Percentiles rank a stretch among this genome's conserved stretches.
These are phyloP conservation scores for Pythium myriotylum DNA, from an alignment of 352 stramenopile genomes.

Conservation along the genomic window DNA sequence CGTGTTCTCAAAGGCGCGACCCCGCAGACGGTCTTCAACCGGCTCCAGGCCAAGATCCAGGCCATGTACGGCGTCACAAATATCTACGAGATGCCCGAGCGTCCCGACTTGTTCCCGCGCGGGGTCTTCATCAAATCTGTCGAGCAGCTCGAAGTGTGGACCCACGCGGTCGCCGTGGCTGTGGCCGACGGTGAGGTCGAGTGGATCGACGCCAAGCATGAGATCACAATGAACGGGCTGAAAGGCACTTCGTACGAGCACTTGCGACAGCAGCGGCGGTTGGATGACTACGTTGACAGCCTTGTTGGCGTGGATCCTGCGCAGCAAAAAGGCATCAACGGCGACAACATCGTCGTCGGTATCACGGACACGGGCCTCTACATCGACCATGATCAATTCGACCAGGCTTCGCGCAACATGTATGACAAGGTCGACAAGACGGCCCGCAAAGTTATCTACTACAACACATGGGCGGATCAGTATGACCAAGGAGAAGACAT, in stretches of 20 bases:
- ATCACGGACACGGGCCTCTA: conserved; percentile 85
- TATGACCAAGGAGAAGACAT: conserved; percentile 68
- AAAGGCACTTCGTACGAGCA: conserved; percentile 11
- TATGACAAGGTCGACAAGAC: conserved; percentile 41
- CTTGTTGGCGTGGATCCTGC: conserved; percentile 70
- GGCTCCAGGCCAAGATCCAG: conserved; percentile 43
- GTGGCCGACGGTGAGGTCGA: conserved; percentile 57
- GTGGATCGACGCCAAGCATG: conserved; percentile 57
- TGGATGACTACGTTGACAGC: conserved; percentile 63
- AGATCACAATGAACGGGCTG: conserved; percentile 35
- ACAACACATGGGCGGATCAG: conserved; percentile 73
- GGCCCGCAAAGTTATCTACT: conserved; percentile 77
- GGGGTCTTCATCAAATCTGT: conserved; percentile 60
- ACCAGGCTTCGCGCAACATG: conserved; percentile 60
- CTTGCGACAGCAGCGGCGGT: conserved; percentile 24
- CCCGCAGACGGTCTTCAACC: conserved; percentile 29
- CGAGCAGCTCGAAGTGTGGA: conserved; percentile 58
- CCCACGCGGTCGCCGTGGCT: conserved; percentile 51
- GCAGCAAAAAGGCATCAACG: conserved; percentile 60
- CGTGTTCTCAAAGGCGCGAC: conserved; percentile 47
- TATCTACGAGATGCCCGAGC: conserved; percentile 45
- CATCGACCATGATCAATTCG: conserved; percentile 83
- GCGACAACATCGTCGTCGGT: conserved; percentile 74
- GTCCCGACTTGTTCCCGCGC: conserved; percentile 23
- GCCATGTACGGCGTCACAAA: conserved; percentile 60